phyloP scores from a whole-genome alignment of 2,329 filamentous ascomycete genomes.

The Neobulgaria alba region DNA sequence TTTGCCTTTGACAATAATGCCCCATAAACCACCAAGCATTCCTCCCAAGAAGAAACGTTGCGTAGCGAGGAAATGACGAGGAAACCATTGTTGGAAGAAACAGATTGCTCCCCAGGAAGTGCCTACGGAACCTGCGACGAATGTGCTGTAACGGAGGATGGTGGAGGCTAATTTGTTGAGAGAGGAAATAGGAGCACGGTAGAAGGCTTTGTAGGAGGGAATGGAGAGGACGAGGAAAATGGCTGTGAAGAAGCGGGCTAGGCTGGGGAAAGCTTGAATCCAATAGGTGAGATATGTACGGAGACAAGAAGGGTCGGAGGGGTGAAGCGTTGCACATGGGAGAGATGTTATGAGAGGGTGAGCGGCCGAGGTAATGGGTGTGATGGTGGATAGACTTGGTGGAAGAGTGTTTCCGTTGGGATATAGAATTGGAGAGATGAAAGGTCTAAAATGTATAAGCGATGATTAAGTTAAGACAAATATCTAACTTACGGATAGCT shows the following conservation, averaged over 20 bases:
- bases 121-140: slow-evolving; percentile 75
- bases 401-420: slow-evolving; percentile 62
- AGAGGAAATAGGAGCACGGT: slow-evolving; percentile 59
- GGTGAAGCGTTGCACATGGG: slow-evolving; percentile 85
- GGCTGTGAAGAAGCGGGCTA: slow-evolving; percentile 70
- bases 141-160: slow-evolving; percentile 67
- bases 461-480: slow-evolving; percentile 3
- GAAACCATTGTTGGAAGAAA: slow-evolving; percentile 74
- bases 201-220: slow-evolving; percentile 57
- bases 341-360: slow-evolving; percentile 80
- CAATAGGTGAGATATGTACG: slow-evolving; percentile 84
- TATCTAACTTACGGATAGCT: slow-evolving; percentile 65
- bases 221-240: slow-evolving; percentile 61
- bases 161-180: slow-evolving; percentile 57
- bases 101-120: slow-evolving; percentile 86
- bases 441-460: slow-evolving; percentile 44
- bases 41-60: slow-evolving; percentile 88
- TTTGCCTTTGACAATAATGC: slow-evolving; percentile 60
- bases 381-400: slow-evolving; percentile 55
- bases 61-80: slow-evolving; percentile 64
- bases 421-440: slow-evolving; percentile 79
- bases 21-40: slow-evolving; percentile 78
- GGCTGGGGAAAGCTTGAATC: slow-evolving; percentile 69
- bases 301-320: slow-evolving; percentile 76
- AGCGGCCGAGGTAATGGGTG: slow-evolving; percentile 72